A percentile compares a stretch with the other conserved stretches of the same genome.
Conservation (phyloP, 768 basidiomycete genomes). For the Panellus pusillus region DNA sequence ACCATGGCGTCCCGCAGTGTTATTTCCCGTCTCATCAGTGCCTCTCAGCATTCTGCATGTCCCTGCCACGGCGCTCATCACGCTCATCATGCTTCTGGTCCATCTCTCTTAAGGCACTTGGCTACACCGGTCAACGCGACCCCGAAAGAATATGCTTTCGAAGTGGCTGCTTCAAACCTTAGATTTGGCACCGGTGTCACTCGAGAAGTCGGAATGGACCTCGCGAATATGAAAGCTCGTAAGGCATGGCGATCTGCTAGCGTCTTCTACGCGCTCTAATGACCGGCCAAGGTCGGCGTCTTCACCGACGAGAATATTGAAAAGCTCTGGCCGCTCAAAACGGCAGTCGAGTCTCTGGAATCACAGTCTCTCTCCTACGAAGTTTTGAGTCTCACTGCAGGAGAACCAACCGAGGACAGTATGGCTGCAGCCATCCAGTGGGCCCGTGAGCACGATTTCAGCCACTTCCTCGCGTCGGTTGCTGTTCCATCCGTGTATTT, state of each 20-base stretch:
- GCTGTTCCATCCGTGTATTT: background rate
- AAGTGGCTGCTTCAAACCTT: slow-evolving; percentile 86
- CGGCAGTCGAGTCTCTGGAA: slow-evolving; percentile 63
- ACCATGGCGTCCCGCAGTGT: slow-evolving; percentile 55
- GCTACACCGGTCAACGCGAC: slow-evolving; percentile 74
- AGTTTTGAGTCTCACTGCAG: slow-evolving; percentile 76
- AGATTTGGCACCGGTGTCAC: slow-evolving; percentile 91
- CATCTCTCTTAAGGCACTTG: slow-evolving; percentile 59
- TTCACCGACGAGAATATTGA: slow-evolving; percentile 90
- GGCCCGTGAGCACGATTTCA: slow-evolving; percentile 84
- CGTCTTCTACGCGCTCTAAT: slow-evolving; percentile 6
- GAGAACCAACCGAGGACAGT: slow-evolving; percentile 91
- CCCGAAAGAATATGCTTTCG: slow-evolving; percentile 91
- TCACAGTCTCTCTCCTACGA: slow-evolving; percentile 76
- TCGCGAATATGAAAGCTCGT: slow-evolving; percentile 89
- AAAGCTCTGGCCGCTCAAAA: slow-evolving; percentile 79
- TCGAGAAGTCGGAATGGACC: slow-evolving; percentile 88
- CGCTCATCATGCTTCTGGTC: slow-evolving; percentile 46
- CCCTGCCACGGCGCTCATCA: slow-evolving; percentile 75
- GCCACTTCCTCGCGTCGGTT: slow-evolving; percentile 86
- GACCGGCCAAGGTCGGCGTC: slow-evolving; percentile 73
- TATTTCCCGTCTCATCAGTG: slow-evolving; percentile 74
- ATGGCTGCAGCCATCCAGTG: slow-evolving; percentile 88
- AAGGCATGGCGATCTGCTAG: slow-evolving; percentile 51
- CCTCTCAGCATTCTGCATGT: slow-evolving; percentile 70